Evolutionary conservation across 2,329 filamentous ascomycete species (phyloP), one percentile per base, ranked within the genome.

Genomic region (Aspergillus terreus): DNA sequence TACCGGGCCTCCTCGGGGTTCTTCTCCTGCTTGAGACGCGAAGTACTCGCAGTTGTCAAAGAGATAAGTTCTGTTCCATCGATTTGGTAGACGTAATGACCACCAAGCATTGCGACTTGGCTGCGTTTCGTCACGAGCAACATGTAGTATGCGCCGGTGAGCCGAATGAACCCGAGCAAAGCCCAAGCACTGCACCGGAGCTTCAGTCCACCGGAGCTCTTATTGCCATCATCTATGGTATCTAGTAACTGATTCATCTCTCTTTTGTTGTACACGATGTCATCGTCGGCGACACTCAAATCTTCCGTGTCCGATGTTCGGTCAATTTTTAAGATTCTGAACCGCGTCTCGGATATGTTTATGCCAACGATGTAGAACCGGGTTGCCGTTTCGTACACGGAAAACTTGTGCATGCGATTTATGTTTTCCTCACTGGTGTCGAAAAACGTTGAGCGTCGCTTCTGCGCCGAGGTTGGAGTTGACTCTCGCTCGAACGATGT

Each of bases 71-170:
- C 92, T 0, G 94, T 99, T 25, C 85, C 91, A 65, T 97, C 92
- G 50, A 99, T 84, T 71, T 96, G 91, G 68, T 97, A 97, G 55
- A 97, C 82, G 65, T 95, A 96, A 68, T 97, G 94, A 0, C 94
- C 94, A 15, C 94, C 94, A 21, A 99, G 82, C 86, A 96, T 92
- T 42, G 94, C 94, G 3, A 96, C 92, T 52, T 95, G 95, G 65
- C 89, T 94, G 75, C 95, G 86, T 73, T 97, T 97, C 36, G 92
- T 96, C 64, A 97, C 92, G 45, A 97, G 76, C 27, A 97, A 80
- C 92, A 99, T 97, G 70, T 99, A 99, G 70, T 95, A 96, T 3
- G 90, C 85, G 2, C 92, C 91, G 0, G 94, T 99, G 70, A 99
- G 97, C 55, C 89, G 83, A 69, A 99, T 94, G 70, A 99, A 99